Conservation (phyloP, 345 rosid genomes). For the Triadica sebifera region DNA sequence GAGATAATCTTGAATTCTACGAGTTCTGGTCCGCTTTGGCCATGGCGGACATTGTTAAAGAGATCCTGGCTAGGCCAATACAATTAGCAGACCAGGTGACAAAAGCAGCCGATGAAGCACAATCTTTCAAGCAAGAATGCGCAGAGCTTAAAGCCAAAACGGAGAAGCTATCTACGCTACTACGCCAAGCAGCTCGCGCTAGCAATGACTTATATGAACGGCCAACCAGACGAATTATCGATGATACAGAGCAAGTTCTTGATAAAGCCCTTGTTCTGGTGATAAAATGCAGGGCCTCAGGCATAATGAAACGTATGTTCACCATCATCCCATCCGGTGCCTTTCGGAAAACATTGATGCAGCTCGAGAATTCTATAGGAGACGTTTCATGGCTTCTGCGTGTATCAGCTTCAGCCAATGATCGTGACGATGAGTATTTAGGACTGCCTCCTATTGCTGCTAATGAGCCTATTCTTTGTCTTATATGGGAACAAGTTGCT, state of each 20-base stretch:
- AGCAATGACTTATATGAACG: constrained; percentile 71
- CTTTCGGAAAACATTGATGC: constrained; percentile 55
- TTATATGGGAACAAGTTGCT: constrained; percentile 86
- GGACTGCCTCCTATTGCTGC: constrained; percentile 88
- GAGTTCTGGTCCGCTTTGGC: constrained; percentile 39
- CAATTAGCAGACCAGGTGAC: constrained; percentile 72
- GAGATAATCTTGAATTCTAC: too few species aligned
- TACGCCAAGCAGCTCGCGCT: constrained; percentile 79
- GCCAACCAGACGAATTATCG: constrained; percentile 71
- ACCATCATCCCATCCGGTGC: constrained; percentile 82
- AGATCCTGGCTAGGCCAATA: constrained; percentile 62
- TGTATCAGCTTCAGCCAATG: constrained; percentile 55
- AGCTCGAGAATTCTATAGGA: constrained; percentile 74
- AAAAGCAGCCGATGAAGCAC: constrained; percentile 59
- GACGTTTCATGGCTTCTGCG: constrained; percentile 78
- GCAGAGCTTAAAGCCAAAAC: constrained; percentile 62
- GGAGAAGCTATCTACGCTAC: constrained; percentile 61
- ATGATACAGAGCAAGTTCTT: constrained; percentile 73
- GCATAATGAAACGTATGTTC: constrained; percentile 68
- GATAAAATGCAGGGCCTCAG: constrained; percentile 62
- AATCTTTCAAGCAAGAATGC: constrained; percentile 76
- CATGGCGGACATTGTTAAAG: constrained; percentile 76
- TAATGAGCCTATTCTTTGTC: constrained; percentile 77
- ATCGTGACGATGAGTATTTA: constrained; percentile 61
- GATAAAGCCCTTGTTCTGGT: constrained; percentile 59